Conservation (phyloP, 805 yeast genomes). For the Barnettozyma botsteinii region DNA sequence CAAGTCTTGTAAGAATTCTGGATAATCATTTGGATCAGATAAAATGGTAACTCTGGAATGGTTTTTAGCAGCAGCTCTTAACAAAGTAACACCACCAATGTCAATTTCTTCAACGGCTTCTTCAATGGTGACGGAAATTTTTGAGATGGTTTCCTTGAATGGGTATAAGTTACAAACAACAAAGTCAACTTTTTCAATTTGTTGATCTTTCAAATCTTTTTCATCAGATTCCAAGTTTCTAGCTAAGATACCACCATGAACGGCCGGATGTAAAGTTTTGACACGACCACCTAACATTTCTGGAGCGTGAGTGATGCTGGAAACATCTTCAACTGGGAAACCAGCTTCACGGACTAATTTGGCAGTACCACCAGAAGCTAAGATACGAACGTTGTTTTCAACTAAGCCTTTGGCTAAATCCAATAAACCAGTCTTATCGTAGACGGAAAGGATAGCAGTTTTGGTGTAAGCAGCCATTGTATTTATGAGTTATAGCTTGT, state of each 20-base stretch:
- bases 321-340: constrained; percentile 94
- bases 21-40: constrained; percentile 92
- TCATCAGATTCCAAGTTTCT: constrained; percentile 89
- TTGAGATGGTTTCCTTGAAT: constrained; percentile 94
- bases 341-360: constrained; percentile 93
- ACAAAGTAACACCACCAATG: constrained; percentile 94
- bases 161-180: constrained; percentile 98
- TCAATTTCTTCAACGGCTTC: constrained; percentile 99
- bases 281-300: constrained; percentile 99
- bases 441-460: constrained; percentile 94
- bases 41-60: constrained; percentile 93
- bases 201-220: constrained; percentile 78
- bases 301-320: constrained; percentile 94
- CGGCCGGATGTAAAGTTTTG: constrained; percentile 97
- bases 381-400: constrained; percentile 80
- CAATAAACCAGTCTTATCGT: constrained; percentile 93
- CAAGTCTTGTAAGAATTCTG: constrained; percentile 79
- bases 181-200: constrained; percentile 91
- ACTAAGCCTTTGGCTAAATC: constrained; percentile 95
- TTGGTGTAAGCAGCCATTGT: constrained; percentile 40
- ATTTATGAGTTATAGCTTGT: background rate
- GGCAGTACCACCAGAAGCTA: constrained; percentile 98
- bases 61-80: constrained; percentile 98
- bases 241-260: constrained; percentile 96
- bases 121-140: constrained; percentile 88